Percentiles rank a stretch among this genome's conserved stretches.
phyloP scores from a whole-genome alignment of 2,329 filamentous ascomycete species.

The Curvularia eragrostidis region DNA sequence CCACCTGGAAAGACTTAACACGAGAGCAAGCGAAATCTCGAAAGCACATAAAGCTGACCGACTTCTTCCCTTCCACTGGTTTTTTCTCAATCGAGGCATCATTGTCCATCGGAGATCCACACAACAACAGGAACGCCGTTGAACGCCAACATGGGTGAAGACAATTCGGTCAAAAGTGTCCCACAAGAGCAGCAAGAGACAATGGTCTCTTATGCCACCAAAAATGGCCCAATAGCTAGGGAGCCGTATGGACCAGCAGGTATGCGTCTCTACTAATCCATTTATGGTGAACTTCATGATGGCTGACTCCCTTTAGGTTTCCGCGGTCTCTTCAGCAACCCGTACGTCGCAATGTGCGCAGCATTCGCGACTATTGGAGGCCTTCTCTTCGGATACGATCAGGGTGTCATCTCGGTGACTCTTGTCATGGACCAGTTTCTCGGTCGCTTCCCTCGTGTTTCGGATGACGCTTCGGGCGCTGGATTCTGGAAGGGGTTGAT shows the following conservation, averaged over 20 bases:
- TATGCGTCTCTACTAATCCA: slow-evolving; percentile 19
- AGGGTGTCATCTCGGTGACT: slow-evolving; percentile 55
- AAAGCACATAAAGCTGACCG: slow-evolving; percentile 11
- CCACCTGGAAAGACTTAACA: slow-evolving; percentile 15
- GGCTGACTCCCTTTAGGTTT: slow-evolving; percentile 47
- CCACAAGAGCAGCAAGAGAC: slow-evolving; percentile 33
- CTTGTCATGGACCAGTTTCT: slow-evolving; percentile 62
- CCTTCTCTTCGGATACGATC: slow-evolving; percentile 59
- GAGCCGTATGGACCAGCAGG: slow-evolving; percentile 45
- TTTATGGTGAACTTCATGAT: background rate
- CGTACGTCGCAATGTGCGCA: slow-evolving; percentile 60
- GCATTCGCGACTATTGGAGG: slow-evolving; percentile 60
- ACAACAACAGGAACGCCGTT: slow-evolving; percentile 5
- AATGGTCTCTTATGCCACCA: slow-evolving; percentile 20
- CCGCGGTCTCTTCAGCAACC: slow-evolving; percentile 56
- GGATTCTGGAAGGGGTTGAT: slow-evolving; percentile 56
- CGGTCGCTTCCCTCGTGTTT: slow-evolving; percentile 54
- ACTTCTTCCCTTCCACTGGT: background rate
- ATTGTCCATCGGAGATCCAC: slow-evolving; percentile 4
- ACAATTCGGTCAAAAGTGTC: slow-evolving; percentile 28
- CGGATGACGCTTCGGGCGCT: slow-evolving; percentile 50
- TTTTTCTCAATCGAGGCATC: background rate
- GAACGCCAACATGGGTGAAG: slow-evolving; percentile 20
- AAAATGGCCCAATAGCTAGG: slow-evolving; percentile 23
- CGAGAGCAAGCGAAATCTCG: slow-evolving; percentile 11